Evolutionary conservation across 306 rosid genomes (phyloP), one percentile per base, ranked within the genome.

Genomic region (Malus fusca): DNA sequence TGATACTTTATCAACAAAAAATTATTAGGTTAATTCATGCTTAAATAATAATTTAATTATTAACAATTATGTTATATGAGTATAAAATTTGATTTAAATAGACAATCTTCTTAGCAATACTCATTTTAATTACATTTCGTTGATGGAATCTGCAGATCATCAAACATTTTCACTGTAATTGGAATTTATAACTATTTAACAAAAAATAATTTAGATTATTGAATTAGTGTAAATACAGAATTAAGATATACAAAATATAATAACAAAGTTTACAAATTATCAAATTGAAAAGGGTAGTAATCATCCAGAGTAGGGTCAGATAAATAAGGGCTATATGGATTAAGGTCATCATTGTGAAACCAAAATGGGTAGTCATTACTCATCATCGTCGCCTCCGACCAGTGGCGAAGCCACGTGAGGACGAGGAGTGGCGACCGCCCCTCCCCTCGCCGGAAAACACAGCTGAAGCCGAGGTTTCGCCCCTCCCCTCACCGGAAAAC

Each of bases 261-360:
- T 51, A 51, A 51, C 19, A 40, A 10, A 66, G 70, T 35, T 42
- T 76, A 83, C 51, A 86, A 75, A 66, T 79, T 61, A 79, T 64
- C 84, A 73, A 73, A 64, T 64, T 64, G 53, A 72, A 75, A 42
- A 58, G 69, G 11, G 43, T 21, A 65, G 26, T 26, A 33, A 26
- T 80, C 83, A 42, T 85, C 68, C 37, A 53, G 65, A 73, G 12
- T 44, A 73, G 82, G 71, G 21, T 82, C 84, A 9, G 42, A 7
- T 37, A 37, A 33, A 51, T 6, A 75, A 63, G 82, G 59, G 64
- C 69, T 14, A 53, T 4, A 40, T 3, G 66, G 68, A 75, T 75
- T 69, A 17, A 71, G 44, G 3, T 22, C 75, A 56, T 17, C 59
- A 74, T 17, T 18, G 61, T 64, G 64, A 62, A 86, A 72, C 83